phyloP scores from a whole-genome alignment of 2,329 filamentous ascomycete genomes.

The Colletotrichum sp. region DNA sequence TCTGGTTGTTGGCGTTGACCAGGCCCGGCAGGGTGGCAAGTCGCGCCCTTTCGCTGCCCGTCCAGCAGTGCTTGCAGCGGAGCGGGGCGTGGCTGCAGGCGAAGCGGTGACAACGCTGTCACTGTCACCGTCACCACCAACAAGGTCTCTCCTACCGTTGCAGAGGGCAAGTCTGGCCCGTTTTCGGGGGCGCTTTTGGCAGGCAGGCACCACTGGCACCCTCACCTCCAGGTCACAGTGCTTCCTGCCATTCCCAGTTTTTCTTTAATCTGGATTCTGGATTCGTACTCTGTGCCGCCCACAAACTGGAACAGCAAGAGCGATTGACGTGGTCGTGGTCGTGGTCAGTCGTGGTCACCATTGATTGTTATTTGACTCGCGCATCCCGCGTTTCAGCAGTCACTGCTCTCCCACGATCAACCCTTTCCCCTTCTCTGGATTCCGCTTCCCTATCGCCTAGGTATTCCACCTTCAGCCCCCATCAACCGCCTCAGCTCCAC shows the following conservation, averaged over 20 bases:
- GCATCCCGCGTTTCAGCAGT: conserved; percentile 6
- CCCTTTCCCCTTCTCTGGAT: background rate
- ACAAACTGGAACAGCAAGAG: background rate
- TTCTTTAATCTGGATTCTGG: background rate
- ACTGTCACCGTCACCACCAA: background rate
- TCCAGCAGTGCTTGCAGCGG: background rate
- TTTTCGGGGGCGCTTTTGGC: background rate
- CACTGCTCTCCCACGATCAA: background rate
- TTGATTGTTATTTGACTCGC: conserved; percentile 12
- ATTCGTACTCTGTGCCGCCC: background rate
- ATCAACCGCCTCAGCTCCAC: background rate
- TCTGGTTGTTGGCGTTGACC: background rate
- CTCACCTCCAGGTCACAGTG: background rate
- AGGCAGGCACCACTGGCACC: background rate
- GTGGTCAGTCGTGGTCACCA: background rate
- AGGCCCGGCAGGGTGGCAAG: conserved; percentile 16
- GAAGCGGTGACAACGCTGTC: background rate
- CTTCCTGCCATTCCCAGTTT: background rate
- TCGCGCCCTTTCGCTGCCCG: conserved; percentile 20
- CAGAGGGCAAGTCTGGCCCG: background rate
- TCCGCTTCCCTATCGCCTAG: background rate
- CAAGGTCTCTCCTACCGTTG: background rate
- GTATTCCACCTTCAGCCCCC: background rate
- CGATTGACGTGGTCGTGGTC: background rate
- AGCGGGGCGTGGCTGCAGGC: background rate